These are phyloP conservation scores for Purpureocillium lavendulum DNA, from an alignment of 2,329 filamentous ascomycete species.

Conservation along the genomic window DNA sequence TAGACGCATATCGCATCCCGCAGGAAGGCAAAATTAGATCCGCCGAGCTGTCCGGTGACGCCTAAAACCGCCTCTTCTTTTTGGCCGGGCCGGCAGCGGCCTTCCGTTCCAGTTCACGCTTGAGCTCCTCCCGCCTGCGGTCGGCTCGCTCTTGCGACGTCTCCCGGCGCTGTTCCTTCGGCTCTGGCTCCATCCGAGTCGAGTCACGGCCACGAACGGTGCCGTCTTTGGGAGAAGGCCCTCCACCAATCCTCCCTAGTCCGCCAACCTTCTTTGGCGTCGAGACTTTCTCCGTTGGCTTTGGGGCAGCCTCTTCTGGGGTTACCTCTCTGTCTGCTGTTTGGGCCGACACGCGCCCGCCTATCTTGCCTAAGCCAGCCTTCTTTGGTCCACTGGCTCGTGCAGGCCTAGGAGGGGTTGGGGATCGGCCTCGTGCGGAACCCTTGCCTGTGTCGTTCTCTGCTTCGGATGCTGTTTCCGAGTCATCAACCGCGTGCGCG, in stretches of 20 bases:
- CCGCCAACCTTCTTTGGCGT: conserved; percentile 20
- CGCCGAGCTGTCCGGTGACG: background rate
- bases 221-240: conserved; percentile 7
- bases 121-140: conserved; percentile 41
- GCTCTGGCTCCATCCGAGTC: conserved; percentile 11
- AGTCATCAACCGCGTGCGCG: conserved; percentile 16
- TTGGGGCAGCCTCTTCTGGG: conserved; percentile 4
- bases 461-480: conserved; percentile 36
- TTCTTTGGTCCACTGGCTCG: conserved; percentile 14
- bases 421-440: conserved; percentile 11
- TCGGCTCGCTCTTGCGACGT: conserved; percentile 38
- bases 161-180: conserved; percentile 26
- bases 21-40: too few relatives aligned
- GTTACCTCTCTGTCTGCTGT: conserved; percentile 7
- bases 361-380: conserved; percentile 32
- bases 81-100: conserved; percentile 39
- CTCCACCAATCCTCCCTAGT: conserved; percentile 20
- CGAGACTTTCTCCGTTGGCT: too few relatives aligned
- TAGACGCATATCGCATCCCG: too few relatives aligned
- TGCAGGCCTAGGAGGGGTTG: conserved; percentile 13
- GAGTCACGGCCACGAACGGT: conserved; percentile 13
- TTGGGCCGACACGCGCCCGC: conserved; percentile 15
- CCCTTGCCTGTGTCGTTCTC: conserved; percentile 21
- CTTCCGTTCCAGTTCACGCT: conserved; percentile 40
- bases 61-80: conserved; percentile 48